Evolutionary conservation across 2,329 filamentous ascomycete species (phyloP).

Genomic region (Davidsoniella eucalypti): DNA sequence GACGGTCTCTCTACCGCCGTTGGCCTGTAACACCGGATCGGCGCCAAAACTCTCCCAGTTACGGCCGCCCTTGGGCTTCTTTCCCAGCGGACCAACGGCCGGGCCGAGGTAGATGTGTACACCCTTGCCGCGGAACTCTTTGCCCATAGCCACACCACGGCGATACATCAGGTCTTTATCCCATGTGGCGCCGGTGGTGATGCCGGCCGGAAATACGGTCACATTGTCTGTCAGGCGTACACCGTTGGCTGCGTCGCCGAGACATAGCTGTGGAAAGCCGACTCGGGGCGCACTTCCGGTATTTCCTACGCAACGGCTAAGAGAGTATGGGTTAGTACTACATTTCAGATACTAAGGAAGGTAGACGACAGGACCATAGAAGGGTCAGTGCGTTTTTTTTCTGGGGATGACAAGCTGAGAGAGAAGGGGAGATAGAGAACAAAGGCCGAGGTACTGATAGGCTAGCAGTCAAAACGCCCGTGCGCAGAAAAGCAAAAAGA

Average conservation of each 20-base stretch:
- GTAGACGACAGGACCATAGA: neutral
- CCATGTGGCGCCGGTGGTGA: constrained; percentile 59
- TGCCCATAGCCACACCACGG: constrained; percentile 49
- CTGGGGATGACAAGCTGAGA: no score
- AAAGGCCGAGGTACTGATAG: no score
- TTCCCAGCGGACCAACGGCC: constrained; percentile 51
- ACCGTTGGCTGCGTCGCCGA: constrained; percentile 57
- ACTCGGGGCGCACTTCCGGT: constrained; percentile 54
- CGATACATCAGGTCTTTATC: constrained; percentile 56
- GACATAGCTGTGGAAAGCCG: constrained; percentile 54
- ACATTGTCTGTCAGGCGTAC: constrained; percentile 58
- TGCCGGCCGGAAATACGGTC: constrained; percentile 65
- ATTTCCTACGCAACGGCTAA: constrained; percentile 55
- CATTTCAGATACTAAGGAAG: neutral
- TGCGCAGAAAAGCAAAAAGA: no score
- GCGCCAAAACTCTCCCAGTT: constrained; percentile 62
- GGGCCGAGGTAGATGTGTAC: constrained; percentile 57
- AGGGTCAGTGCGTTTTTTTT: no score
- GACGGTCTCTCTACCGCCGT: constrained; percentile 65
- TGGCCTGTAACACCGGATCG: constrained; percentile 57
- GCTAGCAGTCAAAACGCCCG: no score
- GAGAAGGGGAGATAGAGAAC: no score
- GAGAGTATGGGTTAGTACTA: neutral
- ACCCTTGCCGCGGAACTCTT: constrained; percentile 59
- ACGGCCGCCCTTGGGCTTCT: constrained; percentile 55